Evolutionary conservation across 257 asterid genomes (phyloP).

Genomic region (Solanum arcanum): DNA sequence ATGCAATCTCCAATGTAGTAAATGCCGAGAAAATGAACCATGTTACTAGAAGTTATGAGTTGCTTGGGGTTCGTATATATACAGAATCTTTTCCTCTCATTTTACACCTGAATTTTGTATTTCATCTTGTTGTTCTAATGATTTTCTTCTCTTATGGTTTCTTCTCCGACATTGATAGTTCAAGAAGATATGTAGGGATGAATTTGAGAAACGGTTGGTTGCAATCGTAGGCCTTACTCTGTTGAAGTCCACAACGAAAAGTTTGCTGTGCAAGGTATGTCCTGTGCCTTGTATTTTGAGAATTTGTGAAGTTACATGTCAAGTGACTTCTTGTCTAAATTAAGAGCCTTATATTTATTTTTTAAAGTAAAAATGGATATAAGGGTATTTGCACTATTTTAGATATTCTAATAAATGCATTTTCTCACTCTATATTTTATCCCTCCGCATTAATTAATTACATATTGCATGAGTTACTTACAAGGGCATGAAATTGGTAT

Average conservation of each 20-base stretch:
- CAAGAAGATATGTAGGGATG: conserved; percentile 55
- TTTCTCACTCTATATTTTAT: background rate
- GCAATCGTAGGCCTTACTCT: conserved; percentile 50
- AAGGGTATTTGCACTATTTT: background rate
- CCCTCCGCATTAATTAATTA: background rate
- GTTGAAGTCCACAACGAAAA: conserved; percentile 42
- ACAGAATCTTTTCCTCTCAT: background rate
- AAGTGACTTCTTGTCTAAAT: background rate
- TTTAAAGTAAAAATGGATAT: background rate
- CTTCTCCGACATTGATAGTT: conserved; percentile 17
- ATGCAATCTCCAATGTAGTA: conserved; percentile 47
- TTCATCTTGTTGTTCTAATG: background rate
- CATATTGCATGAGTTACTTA: background rate
- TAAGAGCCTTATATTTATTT: background rate
- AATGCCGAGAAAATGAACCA: conserved; percentile 44
- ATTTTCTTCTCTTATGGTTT: background rate
- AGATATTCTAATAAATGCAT: background rate
- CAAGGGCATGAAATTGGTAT: background rate
- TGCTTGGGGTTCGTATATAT: conserved; percentile 41
- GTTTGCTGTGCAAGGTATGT: conserved; percentile 50
- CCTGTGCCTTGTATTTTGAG: background rate
- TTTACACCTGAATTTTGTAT: background rate
- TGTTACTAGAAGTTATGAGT: conserved; percentile 28
- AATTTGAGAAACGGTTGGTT: conserved; percentile 54
- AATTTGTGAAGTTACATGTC: background rate